These are phyloP conservation scores for Scutellospora calospora DNA, from an alignment of 371 early-diverging fungal species.

Conservation along the genomic window DNA sequence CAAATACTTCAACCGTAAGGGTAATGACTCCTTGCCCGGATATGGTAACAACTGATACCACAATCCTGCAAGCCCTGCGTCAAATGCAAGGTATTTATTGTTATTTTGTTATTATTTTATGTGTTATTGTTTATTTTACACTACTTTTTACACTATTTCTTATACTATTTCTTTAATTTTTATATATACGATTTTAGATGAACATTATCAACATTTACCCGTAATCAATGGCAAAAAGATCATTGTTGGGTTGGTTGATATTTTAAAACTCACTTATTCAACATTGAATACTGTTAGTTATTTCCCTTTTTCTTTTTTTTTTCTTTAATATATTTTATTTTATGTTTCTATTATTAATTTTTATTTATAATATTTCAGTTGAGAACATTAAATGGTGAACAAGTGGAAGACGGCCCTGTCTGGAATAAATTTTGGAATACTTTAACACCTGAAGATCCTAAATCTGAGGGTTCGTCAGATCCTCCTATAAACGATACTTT, in stretches of 20 bases:
- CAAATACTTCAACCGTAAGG: constrained; percentile 57
- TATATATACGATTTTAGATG: constrained; percentile 49
- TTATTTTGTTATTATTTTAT: neutral
- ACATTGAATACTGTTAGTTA: constrained; percentile 69
- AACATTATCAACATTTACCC: constrained; percentile 90
- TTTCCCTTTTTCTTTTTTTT: too few relatives aligned
- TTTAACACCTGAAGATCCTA: neutral
- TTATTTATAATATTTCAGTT: too few relatives aligned
- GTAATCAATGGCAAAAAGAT: constrained; percentile 74
- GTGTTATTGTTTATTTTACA: too few relatives aligned
- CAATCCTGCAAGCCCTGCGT: constrained; percentile 88
- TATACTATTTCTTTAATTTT: neutral
- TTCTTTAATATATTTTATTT: too few relatives aligned
- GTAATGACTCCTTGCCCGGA: constrained; percentile 97
- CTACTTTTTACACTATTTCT: too few relatives aligned
- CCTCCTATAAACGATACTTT: neutral
- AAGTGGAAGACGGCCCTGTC: constrained; percentile 25
- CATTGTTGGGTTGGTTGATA: constrained; percentile 88
- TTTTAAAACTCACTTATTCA: constrained; percentile 85
- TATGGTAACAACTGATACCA: constrained; percentile 74
- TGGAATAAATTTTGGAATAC: constrained; percentile 40
- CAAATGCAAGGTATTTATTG: constrained; percentile 78
- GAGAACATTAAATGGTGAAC: neutral
- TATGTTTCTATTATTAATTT: too few relatives aligned
- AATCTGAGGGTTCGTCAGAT: constrained; percentile 6